These are phyloP conservation scores for Russula griseocarnosa DNA, from an alignment of 768 basidiomycete species.

Conservation along the genomic window DNA sequence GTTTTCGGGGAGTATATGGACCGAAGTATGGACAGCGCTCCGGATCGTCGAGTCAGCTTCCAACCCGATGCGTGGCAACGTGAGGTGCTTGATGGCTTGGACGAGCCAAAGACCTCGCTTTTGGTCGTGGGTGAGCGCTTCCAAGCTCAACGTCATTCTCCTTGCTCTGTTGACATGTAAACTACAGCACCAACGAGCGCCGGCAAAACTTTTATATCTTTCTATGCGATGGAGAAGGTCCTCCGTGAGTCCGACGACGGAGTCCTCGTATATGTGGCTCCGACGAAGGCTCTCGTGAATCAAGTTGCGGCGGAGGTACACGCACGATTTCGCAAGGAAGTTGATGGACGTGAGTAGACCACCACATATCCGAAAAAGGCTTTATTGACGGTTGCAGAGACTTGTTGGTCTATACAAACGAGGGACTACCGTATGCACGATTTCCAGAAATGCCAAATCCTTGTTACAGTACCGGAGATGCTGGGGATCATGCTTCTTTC, in stretches of 20 bases:
- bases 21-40: conserved; percentile 59
- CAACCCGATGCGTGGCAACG: conserved; percentile 70
- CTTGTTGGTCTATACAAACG: conserved; percentile 63
- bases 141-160: not conserved
- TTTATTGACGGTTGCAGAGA: conserved; percentile 38
- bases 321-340: conserved; percentile 58
- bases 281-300: conserved; percentile 68
- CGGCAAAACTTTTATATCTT: conserved; percentile 75
- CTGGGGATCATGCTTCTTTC: conserved; percentile 66
- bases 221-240: conserved; percentile 71
- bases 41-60: conserved; percentile 57
- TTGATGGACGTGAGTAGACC: conserved; percentile 43
- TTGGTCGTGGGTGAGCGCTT: conserved; percentile 57
- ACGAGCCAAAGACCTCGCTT: conserved; percentile 49
- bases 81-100: conserved; percentile 60
- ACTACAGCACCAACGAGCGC: conserved; percentile 61
- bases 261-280: conserved; percentile 67
- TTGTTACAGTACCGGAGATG: conserved; percentile 72
- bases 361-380: not conserved
- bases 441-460: conserved; percentile 63
- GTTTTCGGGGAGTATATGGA: conserved; percentile 71
- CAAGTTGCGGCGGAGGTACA: conserved; percentile 75
- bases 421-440: conserved; percentile 61
- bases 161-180: not conserved
- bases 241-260: conserved; percentile 60